phyloP scores from a whole-genome alignment of 305 asterid species.

The Solanum hybrid region DNA sequence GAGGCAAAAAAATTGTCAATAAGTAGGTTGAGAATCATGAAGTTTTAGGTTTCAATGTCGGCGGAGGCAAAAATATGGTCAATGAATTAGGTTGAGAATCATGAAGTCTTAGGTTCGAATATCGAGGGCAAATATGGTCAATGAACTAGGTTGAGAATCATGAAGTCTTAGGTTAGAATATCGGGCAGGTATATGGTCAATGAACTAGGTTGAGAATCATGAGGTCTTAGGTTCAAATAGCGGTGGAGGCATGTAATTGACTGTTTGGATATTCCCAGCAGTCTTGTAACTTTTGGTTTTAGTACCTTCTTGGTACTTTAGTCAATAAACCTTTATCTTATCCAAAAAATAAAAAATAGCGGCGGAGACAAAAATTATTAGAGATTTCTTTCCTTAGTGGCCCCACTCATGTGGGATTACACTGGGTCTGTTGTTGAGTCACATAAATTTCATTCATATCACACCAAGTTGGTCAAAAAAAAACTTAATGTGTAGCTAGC shows the following conservation, averaged over 20 bases:
- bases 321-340: background rate
- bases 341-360: background rate
- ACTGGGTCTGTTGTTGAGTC: background rate
- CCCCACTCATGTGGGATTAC: background rate
- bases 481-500: background rate
- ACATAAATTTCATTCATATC: background rate
- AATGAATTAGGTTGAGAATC: background rate
- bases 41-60: background rate
- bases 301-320: background rate
- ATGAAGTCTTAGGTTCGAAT: background rate
- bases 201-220: background rate
- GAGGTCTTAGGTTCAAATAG: background rate
- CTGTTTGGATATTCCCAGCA: background rate
- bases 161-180: background rate
- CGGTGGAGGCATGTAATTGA: background rate
- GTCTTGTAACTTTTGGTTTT: background rate
- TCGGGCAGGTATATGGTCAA: background rate
- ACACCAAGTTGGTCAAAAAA: background rate
- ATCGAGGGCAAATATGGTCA: background rate
- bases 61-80: background rate
- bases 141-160: background rate
- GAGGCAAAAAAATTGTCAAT: background rate
- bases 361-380: background rate
- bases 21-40: background rate
- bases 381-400: background rate